Percentiles rank a stretch among this genome's conserved stretches.
These are phyloP conservation scores for Onygenales sp. DNA, from an alignment of 2,329 filamentous ascomycete species.

Conservation along the genomic window DNA sequence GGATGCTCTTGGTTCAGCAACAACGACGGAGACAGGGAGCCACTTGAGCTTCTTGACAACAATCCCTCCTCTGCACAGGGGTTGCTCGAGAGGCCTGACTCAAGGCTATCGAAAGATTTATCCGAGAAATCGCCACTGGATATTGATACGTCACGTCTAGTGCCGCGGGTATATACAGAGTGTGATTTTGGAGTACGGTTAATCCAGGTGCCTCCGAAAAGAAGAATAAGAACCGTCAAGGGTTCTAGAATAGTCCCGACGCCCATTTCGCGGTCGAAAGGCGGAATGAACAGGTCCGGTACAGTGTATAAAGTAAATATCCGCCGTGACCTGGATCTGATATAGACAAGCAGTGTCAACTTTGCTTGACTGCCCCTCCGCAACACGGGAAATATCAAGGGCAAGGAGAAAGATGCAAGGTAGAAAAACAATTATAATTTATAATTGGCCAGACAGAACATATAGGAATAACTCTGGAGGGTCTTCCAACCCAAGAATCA, in stretches of 20 bases:
- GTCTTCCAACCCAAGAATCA: too few species aligned
- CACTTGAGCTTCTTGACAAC: constrained; percentile 10
- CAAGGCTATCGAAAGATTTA: background rate
- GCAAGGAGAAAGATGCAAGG: too few species aligned
- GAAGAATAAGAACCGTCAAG: constrained; percentile 49
- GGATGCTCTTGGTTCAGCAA: constrained; percentile 31
- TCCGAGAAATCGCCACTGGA: constrained; percentile 3
- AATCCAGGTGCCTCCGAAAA: constrained; percentile 54
- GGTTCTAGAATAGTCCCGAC: constrained; percentile 52
- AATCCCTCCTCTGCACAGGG: background rate
- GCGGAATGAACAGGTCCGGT: background rate
- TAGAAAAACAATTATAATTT: too few species aligned
- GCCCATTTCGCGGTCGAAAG: constrained; percentile 34
- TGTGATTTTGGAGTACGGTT: constrained; percentile 41
- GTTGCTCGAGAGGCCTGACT: background rate
- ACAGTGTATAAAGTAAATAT: background rate
- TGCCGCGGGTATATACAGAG: background rate
- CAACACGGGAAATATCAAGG: too few species aligned
- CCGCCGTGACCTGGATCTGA: background rate
- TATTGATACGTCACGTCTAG: background rate
- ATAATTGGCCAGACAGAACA: too few species aligned
- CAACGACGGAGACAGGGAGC: constrained; percentile 32
- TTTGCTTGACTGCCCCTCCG: too few species aligned
- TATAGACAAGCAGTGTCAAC: too few species aligned
- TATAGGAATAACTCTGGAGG: too few species aligned